Evolutionary conservation across 2,329 filamentous ascomycete genomes (phyloP).

Genomic region (Beauveria rudraprayagi): DNA sequence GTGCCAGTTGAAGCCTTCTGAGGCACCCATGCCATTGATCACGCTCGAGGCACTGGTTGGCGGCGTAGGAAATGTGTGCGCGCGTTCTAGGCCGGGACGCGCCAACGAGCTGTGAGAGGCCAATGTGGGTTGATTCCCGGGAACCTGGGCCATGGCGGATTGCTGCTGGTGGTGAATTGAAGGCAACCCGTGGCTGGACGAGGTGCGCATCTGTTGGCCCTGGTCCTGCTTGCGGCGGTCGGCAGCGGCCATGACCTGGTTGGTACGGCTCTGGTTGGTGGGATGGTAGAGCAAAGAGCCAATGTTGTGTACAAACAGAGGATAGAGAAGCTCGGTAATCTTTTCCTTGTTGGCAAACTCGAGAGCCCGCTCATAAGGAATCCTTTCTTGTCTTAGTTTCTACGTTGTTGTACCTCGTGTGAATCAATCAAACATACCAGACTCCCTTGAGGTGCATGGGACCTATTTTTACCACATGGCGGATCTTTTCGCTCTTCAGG

Average conservation of each 20-base stretch:
- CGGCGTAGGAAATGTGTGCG: slow-evolving; percentile 89
- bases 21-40: slow-evolving; percentile 62
- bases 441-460: slow-evolving; percentile 98
- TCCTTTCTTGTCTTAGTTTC: slow-evolving; percentile 51
- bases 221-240: slow-evolving; percentile 69
- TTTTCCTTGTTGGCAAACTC: slow-evolving; percentile 99
- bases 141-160: slow-evolving; percentile 47
- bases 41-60: slow-evolving; percentile 88
- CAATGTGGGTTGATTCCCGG: slow-evolving; percentile 45
- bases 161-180: slow-evolving; percentile 64
- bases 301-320: slow-evolving; percentile 96
- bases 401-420: slow-evolving; percentile 13
- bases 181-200: slow-evolving; percentile 47
- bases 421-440: slow-evolving; percentile 55
- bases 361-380: slow-evolving; percentile 92
- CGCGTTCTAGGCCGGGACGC: slow-evolving; percentile 71
- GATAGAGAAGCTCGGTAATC: slow-evolving; percentile 91
- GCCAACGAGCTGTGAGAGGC: slow-evolving; percentile 63
- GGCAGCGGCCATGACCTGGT: slow-evolving; percentile 78
- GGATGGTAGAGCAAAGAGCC: slow-evolving; percentile 89
- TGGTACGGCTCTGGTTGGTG: slow-evolving; percentile 73
- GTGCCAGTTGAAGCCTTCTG: slow-evolving; percentile 75
- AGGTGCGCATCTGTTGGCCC: slow-evolving; percentile 51
- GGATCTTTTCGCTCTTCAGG: slow-evolving; percentile 92
- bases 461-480: slow-evolving; percentile 96